Base-by-base conservation (phyloP, 2,329 filamentous ascomycete genomes). In the Onygena corvina region DNA sequence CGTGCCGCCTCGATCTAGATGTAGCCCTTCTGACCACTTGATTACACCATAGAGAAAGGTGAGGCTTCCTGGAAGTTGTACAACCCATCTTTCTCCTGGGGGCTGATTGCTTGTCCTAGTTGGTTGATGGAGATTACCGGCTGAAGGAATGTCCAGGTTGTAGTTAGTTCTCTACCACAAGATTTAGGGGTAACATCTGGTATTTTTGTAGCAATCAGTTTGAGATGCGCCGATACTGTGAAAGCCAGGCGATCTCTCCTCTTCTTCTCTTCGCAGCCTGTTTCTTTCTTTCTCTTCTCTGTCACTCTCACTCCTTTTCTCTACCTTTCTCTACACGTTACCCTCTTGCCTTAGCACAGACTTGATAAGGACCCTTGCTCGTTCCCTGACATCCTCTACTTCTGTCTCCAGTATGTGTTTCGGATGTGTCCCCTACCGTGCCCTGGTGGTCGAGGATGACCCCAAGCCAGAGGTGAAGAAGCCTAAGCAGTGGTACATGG, bases 381-480 rank as follows among this genome's bases (percentile, higher is more conserved):
- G n/a, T 36, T 11, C 14, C 20, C 9, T 38, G 25, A 8, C 27
- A 11, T 4, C 25, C 40, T 27, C n/a, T 6, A 25, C n/a, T 45
- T 30, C 18, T 21, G 44, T 14, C 23, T 35, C 46, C 52, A 54
- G 25, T 16, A 54, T 54, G 50, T 54, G 52, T 20, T 51, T 49
- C 30, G 53, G 52, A 18, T 53, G 54, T 44, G 40, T 52, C 9
- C 54, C 54, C 9, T 54, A 54, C 30, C 53, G 50, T 25, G 31
- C 49, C 11, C 49, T 49, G 36, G 47, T 53, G 29, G 52, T 55
- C 42, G 54, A 58, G 38, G 58, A 52, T 12, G 38, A 36, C 9
- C 51, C 51, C 16, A 51, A 52, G 36, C 25, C 45, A 42, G 31
- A 46, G 14, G 25, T 45, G 30, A 50, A 51, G 48, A 50, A 53